Base-by-base conservation (phyloP, 176 grass and related monocot species). In the Oryza punctata region DNA sequence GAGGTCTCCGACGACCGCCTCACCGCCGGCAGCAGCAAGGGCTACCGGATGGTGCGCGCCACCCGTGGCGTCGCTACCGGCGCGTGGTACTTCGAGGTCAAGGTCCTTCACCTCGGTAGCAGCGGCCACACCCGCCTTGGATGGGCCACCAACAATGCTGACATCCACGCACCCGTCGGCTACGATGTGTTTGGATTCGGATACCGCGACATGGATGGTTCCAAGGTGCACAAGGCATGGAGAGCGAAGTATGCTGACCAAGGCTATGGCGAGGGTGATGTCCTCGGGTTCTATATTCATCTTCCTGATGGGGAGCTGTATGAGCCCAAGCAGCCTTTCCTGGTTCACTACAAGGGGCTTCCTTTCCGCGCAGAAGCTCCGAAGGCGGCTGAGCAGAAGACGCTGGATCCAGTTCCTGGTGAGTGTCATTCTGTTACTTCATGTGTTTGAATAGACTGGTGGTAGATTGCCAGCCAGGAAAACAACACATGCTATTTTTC, bases 11-110 rank as follows among this genome's bases (percentile, higher is more conserved):
- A 98, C 2, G 93, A 95, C 57, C 93, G 91, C 87, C 84, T 98
- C 60, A 83, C 91, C 4, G 84, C 96, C 18, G 46, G 79, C 85
- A 88, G 92, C 93, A 88, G 82, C 69, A 98, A 95, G 86, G 96
- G 96, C 11, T 98, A 93, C 73, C 92, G 96, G 15, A 95, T 93
- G 96, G 91, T 98, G 46, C 92, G 93, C 19, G 96, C 96, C 71
- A 95, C 92, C 41, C 85, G 96, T 10, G 93, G 96, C 11, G 77
- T 98, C 26, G 84, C 92, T 32, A 13, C 90, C 10, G 92, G 96
- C 3, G 89, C 87, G 2, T 91, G 96, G 96, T 98, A 93, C 80
- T 98, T 95, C 19, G 96, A 98, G 85, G 78, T 91, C 82, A 91
- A 70, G 87, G 73, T 95, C 16, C 59, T 82, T 63, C 89, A 74